A percentile compares a stretch with the other conserved stretches of the same genome.
phyloP scores from a whole-genome alignment of 2,329 filamentous ascomycete genomes.

The Phyllosticta ampelicida region DNA sequence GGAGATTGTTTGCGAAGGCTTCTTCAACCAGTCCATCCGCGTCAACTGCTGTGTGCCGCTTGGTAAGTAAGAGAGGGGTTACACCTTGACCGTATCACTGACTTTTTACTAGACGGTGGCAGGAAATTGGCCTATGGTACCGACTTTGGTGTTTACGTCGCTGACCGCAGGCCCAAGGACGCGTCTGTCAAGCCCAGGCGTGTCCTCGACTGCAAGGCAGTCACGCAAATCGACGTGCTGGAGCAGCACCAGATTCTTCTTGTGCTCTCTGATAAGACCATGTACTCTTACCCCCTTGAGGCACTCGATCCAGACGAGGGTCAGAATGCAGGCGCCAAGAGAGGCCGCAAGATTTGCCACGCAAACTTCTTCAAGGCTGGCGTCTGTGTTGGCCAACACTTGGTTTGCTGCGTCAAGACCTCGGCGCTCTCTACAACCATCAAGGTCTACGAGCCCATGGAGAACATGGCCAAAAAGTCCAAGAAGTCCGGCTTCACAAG shows the following conservation, averaged over 20 bases:
- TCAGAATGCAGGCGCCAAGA: slow-evolving; percentile 62
- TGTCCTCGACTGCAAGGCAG: slow-evolving; percentile 74
- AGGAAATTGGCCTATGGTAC: slow-evolving; percentile 91
- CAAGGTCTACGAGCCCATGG: slow-evolving; percentile 98
- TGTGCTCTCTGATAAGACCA: slow-evolving; percentile 84
- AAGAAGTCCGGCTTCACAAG: slow-evolving; percentile 93
- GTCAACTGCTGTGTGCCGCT: slow-evolving; percentile 94
- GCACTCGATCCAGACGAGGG: slow-evolving; percentile 74
- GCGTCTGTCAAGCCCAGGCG: slow-evolving; percentile 60
- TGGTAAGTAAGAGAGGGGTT: slow-evolving; percentile 43
- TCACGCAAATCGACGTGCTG: slow-evolving; percentile 91
- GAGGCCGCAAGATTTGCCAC: slow-evolving; percentile 93
- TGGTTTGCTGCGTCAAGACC: slow-evolving; percentile 95
- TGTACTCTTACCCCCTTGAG: slow-evolving; percentile 79
- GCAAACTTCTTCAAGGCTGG: slow-evolving; percentile 98
- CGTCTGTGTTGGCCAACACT: slow-evolving; percentile 83
- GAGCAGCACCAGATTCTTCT: slow-evolving; percentile 90
- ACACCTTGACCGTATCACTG: slow-evolving; percentile 4
- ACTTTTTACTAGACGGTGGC: slow-evolving; percentile 70
- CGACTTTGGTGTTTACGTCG: slow-evolving; percentile 85
- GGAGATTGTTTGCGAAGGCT: slow-evolving; percentile 65
- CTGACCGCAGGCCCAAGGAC: slow-evolving; percentile 82
- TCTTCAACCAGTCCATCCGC: slow-evolving; percentile 78
- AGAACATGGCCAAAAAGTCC: slow-evolving; percentile 84
- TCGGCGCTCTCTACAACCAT: slow-evolving; percentile 89